Conservation (phyloP, 441 rosid genomes). For the Jatropha podagrica region DNA sequence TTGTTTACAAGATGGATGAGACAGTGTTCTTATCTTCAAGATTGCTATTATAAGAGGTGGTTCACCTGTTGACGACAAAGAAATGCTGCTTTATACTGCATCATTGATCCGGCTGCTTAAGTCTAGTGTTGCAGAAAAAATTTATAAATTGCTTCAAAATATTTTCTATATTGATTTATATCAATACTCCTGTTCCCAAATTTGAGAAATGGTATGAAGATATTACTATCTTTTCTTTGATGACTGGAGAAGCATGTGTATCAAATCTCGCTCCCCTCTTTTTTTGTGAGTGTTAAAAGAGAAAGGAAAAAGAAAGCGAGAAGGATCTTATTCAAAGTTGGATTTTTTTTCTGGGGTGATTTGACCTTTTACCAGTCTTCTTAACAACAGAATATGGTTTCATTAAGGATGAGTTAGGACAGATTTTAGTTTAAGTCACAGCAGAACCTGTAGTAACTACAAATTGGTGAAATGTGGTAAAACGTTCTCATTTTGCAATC, state of each 20-base stretch:
- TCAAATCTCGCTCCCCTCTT: not conserved
- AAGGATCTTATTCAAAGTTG: not conserved
- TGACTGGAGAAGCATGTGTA: not conserved
- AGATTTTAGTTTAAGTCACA: not conserved
- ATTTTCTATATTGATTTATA: not conserved
- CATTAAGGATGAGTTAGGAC: not conserved
- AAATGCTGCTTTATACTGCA: not conserved
- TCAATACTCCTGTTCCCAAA: not conserved
- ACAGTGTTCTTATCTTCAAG: not conserved
- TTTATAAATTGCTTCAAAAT: not conserved
- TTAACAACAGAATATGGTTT: not conserved
- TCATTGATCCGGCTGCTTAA: not conserved
- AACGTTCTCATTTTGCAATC: too few relatives aligned
- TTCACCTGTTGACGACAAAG: not conserved
- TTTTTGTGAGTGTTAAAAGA: too few relatives aligned
- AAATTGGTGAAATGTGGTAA: too few relatives aligned
- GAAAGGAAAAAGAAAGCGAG: too few relatives aligned
- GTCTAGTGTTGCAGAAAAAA: not conserved
- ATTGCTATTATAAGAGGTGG: not conserved
- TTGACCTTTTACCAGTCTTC: not conserved
- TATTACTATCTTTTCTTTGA: not conserved
- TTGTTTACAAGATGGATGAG: not conserved
- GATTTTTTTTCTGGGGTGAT: not conserved
- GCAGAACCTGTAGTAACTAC: not conserved
- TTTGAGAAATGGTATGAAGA: not conserved